Evolutionary conservation across 306 rosid species (phyloP), one percentile per base, ranked within the genome.

Genomic region (Quercus berberidifolia): DNA sequence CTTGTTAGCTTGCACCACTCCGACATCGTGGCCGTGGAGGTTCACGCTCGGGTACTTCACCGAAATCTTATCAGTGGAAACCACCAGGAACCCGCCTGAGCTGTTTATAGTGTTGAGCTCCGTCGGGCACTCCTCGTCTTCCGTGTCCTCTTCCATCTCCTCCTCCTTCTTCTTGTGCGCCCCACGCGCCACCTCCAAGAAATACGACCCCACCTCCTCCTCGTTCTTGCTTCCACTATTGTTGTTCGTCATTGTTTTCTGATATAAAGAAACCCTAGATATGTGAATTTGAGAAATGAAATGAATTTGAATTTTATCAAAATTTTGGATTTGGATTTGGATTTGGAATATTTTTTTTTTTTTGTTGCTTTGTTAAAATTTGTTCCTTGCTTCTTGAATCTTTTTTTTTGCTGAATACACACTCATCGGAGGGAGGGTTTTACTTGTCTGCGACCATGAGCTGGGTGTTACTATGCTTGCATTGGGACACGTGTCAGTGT

Each of bases 11-110:
- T 96, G 98, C 77, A 91, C 88, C 9, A 93, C 98, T 4, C 99
- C 99, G 75, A 96, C 99, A 64, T 96, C 99, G 77, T 96, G 96
- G 26, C 97, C 99, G 65, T 91, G 99, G 55, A 91, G 96, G 79
- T 86, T 86, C 51, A 89, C 90, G 79, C 33, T 75, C 2, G 94
- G 85, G 85, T 96, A 96, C 88, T 87, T 93, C 25, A 90, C 84
- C 13, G 98, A 96, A 23, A 96, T 94, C 88, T 93, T 96, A 74
- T 96, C 98, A 7, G 93, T 87, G 19, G 92, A 81, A 4, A 96
- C 92, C 20, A 91, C 85, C 68, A 87, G 86, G 85, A 93, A 96
- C 26, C 99, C 99, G 3, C 99, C 99, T 35, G 97, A 91, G 88
- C 98, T 93, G 88, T 93, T 96, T 59, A 90, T 76, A 25, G 99